Evolutionary conservation across 768 basidiomycete species (phyloP), one percentile per base, ranked within the genome.

Genomic region (Leccinum subtestaceum): DNA sequence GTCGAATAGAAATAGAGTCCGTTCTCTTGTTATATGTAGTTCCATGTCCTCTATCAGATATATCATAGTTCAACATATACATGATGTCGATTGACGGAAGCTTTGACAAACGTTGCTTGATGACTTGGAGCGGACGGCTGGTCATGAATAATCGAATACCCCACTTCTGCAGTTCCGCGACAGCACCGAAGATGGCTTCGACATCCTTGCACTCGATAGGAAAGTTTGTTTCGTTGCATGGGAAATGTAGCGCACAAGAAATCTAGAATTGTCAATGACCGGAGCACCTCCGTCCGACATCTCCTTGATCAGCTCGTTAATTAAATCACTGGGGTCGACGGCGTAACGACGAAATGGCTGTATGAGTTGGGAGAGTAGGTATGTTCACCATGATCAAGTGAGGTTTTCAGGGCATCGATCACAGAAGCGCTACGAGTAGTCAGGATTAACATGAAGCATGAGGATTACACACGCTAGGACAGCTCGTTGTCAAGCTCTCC

Each of bases 351-450:
- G 0, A 8, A 2, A 36, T 21, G 55, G 38, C 8, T 46, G 58
- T 5, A 70, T 21, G 0, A 61, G 27, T 32, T 68, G 68, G 5
- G 51, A 58, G n/a, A 2, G 29, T 9, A 29, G 29, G n/a, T 52
- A 63, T 4, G 17, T 8, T 63, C 56, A 10, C 32, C 58, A 12
- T 57, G 57, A 2, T 38, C 11, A 4, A 54, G 29, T 1, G 31
- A 19, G 4, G 5, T 17, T 8, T 27, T 38, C 17, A 63, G 47
- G 34, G 21, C 11, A 0, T 63, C 52, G 17, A 69, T 67, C 15
- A 67, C 60, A 2, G 51, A 64, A 25, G 69, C 45, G 1, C 65
- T 66, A 13, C 9, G 13, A 29, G 13, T 3, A 34, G 32, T 66
- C 29, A 61, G 29, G 29, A 29, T 29, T 29, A 9, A 8, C 29